Evolutionary conservation across 148 eudicot species (phyloP).

Genomic region (Rhododendron henanense): DNA sequence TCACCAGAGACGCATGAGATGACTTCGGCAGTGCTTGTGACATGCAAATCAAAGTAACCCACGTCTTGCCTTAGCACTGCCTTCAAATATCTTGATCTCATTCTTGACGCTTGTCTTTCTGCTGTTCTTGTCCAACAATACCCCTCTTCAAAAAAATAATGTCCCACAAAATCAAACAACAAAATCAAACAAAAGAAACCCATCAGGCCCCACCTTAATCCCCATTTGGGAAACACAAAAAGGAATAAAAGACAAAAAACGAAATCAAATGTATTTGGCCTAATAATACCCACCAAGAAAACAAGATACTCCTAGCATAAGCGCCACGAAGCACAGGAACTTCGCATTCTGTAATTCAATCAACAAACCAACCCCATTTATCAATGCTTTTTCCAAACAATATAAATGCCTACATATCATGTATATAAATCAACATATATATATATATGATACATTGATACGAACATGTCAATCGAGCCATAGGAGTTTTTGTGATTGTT

Average conservation of each 20-base stretch:
- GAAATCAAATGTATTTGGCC: not conserved
- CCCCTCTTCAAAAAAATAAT: slow-evolving; percentile 40
- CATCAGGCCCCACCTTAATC: not conserved
- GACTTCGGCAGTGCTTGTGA: slow-evolving; percentile 62
- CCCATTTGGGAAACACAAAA: not conserved
- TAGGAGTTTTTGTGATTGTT: too few relatives aligned
- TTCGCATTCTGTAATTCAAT: slow-evolving; percentile 52
- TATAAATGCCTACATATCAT: too few relatives aligned
- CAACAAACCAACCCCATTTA: slow-evolving; percentile 2
- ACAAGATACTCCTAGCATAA: slow-evolving; percentile 58
- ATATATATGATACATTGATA: too few relatives aligned
- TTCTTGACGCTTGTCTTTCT: slow-evolving; percentile 70
- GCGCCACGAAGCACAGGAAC: slow-evolving; percentile 55
- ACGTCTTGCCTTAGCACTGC: slow-evolving; percentile 79
- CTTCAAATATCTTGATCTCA: slow-evolving; percentile 63
- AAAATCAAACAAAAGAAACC: not conserved
- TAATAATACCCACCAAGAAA: slow-evolving; percentile 58
- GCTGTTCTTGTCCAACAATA: slow-evolving; percentile 85
- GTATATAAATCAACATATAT: too few relatives aligned
- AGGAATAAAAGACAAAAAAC: not conserved
- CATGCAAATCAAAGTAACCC: slow-evolving; percentile 68
- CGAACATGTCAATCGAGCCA: too few relatives aligned
- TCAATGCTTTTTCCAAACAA: not conserved
- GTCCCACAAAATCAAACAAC: not conserved
- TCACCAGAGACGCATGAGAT: slow-evolving; percentile 70